phyloP scores from a whole-genome alignment of 2,329 filamentous ascomycete species.

The Aureobasidium lini region DNA sequence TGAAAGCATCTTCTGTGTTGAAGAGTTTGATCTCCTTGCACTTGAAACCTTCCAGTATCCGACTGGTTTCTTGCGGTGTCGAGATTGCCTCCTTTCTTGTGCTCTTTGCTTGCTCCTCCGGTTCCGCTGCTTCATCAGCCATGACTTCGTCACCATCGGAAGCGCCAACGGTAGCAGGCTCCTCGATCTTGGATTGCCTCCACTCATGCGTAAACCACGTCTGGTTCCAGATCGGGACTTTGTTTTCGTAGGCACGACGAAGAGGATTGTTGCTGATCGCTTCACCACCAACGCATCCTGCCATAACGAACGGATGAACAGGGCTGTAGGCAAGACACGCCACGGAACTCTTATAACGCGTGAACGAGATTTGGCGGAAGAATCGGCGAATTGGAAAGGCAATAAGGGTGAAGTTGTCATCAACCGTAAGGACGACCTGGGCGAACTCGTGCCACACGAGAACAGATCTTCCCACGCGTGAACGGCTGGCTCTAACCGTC shows the following conservation, averaged over 20 bases:
- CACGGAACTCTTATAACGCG: slow-evolving; percentile 30
- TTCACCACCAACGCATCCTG: slow-evolving; percentile 46
- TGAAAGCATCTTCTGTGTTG: slow-evolving; percentile 18
- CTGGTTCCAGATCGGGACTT: slow-evolving; percentile 46
- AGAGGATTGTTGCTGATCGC: slow-evolving; percentile 47
- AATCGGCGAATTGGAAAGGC: slow-evolving; percentile 45
- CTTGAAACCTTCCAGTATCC: slow-evolving; percentile 38
- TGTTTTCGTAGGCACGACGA: slow-evolving; percentile 42
- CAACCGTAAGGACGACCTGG: slow-evolving; percentile 46
- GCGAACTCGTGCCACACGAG: slow-evolving; percentile 50
- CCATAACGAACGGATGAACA: slow-evolving; percentile 48
- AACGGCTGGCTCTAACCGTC: slow-evolving; percentile 39
- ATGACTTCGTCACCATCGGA: background rate
- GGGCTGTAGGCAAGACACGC: slow-evolving; percentile 41
- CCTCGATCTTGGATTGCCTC: slow-evolving; percentile 22
- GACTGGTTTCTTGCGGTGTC: slow-evolving; percentile 19
- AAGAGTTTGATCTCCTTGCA: slow-evolving; percentile 22
- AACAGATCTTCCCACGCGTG: slow-evolving; percentile 41
- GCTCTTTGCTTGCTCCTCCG: background rate
- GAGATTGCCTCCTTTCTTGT: background rate
- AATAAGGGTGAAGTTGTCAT: slow-evolving; percentile 47
- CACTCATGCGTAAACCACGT: slow-evolving; percentile 54
- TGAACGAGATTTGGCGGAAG: slow-evolving; percentile 37
- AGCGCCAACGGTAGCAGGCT: background rate
- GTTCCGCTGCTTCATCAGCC: background rate